These are phyloP conservation scores for Podaxis sp. DNA, from an alignment of 768 basidiomycete species.

Conservation along the genomic window DNA sequence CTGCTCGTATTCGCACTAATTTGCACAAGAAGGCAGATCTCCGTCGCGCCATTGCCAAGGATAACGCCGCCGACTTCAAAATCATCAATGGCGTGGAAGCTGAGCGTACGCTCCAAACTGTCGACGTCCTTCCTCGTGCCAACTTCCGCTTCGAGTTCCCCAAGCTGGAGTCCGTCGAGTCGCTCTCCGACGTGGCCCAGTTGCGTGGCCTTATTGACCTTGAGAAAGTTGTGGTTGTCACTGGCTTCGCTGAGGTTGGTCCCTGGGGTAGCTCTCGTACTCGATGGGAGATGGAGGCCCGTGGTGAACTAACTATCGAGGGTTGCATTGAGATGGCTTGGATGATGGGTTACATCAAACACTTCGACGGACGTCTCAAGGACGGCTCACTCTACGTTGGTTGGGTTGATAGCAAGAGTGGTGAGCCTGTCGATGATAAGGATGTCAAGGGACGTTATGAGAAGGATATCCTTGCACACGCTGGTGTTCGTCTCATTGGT, in stretches of 20 bases:
- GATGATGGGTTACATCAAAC: constrained; percentile 99
- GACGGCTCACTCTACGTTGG: constrained; percentile 91
- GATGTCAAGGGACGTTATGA: constrained; percentile 93
- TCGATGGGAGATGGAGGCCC: constrained; percentile 99
- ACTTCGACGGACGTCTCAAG: constrained; percentile 96
- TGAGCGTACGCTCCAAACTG: constrained; percentile 87
- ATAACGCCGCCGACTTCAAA: constrained; percentile 96
- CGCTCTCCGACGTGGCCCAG: constrained; percentile 68
- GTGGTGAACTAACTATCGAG: constrained; percentile 95
- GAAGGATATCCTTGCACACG: constrained; percentile 86
- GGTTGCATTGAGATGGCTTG: constrained; percentile 99
- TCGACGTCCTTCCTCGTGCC: constrained; percentile 92
- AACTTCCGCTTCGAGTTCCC: constrained; percentile 99
- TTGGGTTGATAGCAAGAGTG: constrained; percentile 94
- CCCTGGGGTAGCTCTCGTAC: constrained; percentile 99
- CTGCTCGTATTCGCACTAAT: constrained; percentile 75
- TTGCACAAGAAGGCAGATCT: constrained; percentile 87
- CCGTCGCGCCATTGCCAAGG: constrained; percentile 88
- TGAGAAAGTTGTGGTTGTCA: constrained; percentile 93
- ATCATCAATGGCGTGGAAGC: constrained; percentile 85
- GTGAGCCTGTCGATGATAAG: constrained; percentile 96
- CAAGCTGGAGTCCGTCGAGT: constrained; percentile 63
- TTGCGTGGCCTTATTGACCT: constrained; percentile 89
- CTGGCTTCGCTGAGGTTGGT: constrained; percentile 95
- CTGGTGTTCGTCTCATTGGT: constrained; percentile 95